Conservation (phyloP, 345 rosid genomes). For the Aquilaria sinensis region DNA sequence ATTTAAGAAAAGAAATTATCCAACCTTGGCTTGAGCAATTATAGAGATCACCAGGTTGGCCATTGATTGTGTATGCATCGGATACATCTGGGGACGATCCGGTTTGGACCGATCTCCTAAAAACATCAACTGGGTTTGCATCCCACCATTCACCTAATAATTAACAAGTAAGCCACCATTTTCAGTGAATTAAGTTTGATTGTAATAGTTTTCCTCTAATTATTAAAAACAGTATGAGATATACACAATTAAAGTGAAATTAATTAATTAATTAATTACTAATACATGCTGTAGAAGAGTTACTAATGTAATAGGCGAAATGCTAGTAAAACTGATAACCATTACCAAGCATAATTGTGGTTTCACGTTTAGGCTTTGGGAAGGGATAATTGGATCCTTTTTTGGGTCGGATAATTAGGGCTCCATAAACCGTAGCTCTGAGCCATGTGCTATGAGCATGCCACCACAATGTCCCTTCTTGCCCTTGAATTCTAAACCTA, state of each 20-base stretch:
- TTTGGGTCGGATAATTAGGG: constrained; percentile 58
- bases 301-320: too few relatives aligned
- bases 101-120: constrained; percentile 54
- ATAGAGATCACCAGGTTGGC: constrained; percentile 93
- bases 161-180: background rate
- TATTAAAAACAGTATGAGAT: too few relatives aligned
- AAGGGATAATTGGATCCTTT: constrained; percentile 71
- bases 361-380: constrained; percentile 61
- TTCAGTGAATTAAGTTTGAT: too few relatives aligned
- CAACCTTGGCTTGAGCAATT: constrained; percentile 78
- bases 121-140: constrained; percentile 72
- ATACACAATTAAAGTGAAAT: too few relatives aligned
- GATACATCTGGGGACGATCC: constrained; percentile 74
- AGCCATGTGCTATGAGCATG: constrained; percentile 99
- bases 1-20: background rate
- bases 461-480: constrained; percentile 99
- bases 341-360: constrained; percentile 68
- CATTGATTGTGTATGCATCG: constrained; percentile 84
- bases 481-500: constrained; percentile 78
- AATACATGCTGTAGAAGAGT: too few relatives aligned
- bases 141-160: constrained; percentile 95
- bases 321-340: background rate
- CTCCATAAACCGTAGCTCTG: constrained; percentile 94
- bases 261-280: too few relatives aligned
- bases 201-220: too few relatives aligned